These are phyloP conservation scores for Aureobasidium subglaciale DNA, from an alignment of 2,329 filamentous ascomycete species.

Conservation along the genomic window DNA sequence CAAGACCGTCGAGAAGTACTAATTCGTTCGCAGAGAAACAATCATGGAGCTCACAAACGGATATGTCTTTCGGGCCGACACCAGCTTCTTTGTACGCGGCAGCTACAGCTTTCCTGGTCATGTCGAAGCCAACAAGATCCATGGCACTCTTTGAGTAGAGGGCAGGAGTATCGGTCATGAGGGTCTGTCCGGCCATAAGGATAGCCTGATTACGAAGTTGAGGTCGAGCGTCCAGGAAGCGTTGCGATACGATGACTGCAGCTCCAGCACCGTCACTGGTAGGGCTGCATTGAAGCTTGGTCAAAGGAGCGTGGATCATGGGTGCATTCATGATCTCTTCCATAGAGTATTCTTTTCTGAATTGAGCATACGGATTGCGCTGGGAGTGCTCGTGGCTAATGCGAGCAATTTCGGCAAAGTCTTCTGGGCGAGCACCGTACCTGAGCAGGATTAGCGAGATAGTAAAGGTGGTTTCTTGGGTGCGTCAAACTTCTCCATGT, in stretches of 20 bases:
- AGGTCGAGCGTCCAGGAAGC: constrained; percentile 77
- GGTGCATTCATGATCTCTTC: constrained; percentile 71
- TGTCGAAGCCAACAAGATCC: constrained; percentile 82
- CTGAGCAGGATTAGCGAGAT: no score
- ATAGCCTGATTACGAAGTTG: constrained; percentile 78
- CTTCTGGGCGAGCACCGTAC: no score
- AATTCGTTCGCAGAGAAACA: constrained; percentile 96
- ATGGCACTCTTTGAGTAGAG: constrained; percentile 79
- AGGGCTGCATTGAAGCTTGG: constrained; percentile 97
- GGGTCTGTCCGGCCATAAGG: constrained; percentile 76
- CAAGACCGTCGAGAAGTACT: constrained; percentile 80
- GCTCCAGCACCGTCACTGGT: constrained; percentile 90
- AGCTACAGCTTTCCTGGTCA: constrained; percentile 65
- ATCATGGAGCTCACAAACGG: constrained; percentile 89
- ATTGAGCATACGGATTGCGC: constrained; percentile 93
- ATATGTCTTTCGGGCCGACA: constrained; percentile 58
- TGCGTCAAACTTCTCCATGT: constrained; percentile 93
- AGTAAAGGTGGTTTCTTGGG: no score
- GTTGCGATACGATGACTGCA: constrained; percentile 79
- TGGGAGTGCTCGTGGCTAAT: constrained; percentile 89
- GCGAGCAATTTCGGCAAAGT: constrained; percentile 91
- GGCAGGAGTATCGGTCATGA: constrained; percentile 75
- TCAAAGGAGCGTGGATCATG: constrained; percentile 78
- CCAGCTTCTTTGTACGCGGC: constrained; percentile 69
- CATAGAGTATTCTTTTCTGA: constrained; percentile 82